Conservation (phyloP, 2,329 filamentous ascomycete genomes). For the Pyricularia sp. region DNA sequence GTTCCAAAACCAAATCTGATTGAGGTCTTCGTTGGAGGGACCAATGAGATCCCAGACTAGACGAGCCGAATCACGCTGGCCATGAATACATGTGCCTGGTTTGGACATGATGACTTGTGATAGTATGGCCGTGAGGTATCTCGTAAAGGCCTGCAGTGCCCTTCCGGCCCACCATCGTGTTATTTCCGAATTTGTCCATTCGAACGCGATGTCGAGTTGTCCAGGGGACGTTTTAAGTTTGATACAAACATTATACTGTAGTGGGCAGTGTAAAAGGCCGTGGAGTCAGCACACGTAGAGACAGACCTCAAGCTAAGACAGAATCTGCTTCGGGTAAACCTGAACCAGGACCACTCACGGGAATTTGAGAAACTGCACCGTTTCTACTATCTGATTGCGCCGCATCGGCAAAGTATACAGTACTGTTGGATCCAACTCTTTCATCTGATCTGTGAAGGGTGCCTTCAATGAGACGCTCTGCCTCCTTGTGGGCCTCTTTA, state of each 20-base stretch:
- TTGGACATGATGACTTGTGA: neutral
- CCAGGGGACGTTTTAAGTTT: neutral
- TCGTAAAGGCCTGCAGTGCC: constrained; percentile 3
- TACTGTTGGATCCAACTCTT: neutral
- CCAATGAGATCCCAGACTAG: constrained; percentile 7
- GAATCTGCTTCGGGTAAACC: neutral
- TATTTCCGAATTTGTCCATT: neutral
- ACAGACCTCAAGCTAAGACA: neutral
- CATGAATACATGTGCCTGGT: neutral
- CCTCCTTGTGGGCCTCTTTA: neutral
- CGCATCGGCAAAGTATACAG: neutral
- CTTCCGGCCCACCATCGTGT: neutral
- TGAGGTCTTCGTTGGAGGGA: constrained; percentile 24
- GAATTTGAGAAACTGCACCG: neutral
- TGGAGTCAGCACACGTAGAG: neutral
- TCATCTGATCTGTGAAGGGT: neutral
- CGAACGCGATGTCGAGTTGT: neutral
- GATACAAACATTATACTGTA: constrained; percentile 2
- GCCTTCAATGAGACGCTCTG: neutral
- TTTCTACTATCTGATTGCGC: neutral
- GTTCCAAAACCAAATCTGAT: constrained; percentile 38
- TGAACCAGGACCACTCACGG: neutral
- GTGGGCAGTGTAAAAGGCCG: neutral
- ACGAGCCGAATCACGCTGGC: neutral
- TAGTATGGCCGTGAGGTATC: constrained; percentile 1